These are phyloP conservation scores for Tulasnella sp. DNA, from an alignment of 768 basidiomycete species.

Conservation along the genomic window DNA sequence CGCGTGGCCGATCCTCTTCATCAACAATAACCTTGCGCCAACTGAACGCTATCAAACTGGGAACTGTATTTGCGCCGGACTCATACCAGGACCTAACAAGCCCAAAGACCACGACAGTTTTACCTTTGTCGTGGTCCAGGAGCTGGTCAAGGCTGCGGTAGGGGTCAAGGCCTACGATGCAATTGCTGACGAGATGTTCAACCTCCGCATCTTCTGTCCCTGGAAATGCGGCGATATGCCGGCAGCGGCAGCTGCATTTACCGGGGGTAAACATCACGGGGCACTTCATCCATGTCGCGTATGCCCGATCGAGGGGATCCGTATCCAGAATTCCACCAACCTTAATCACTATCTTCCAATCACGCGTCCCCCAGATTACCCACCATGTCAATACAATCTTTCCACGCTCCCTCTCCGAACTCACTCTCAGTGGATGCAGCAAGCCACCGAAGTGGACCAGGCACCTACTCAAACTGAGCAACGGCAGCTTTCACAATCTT, in stretches of 20 bases:
- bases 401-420: not conserved
- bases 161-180: conserved; percentile 41
- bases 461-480: conserved; percentile 29
- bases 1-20: conserved; percentile 44
- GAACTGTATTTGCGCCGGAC: conserved; percentile 43
- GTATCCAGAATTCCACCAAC: not conserved
- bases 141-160: conserved; percentile 39
- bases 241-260: conserved; percentile 38
- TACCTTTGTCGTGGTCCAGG: conserved; percentile 40
- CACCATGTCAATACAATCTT: not conserved
- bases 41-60: conserved; percentile 39
- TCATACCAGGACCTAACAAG: conserved; percentile 49
- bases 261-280: conserved; percentile 46
- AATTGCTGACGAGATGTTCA: conserved; percentile 34
- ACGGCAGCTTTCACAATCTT: conserved; percentile 33
- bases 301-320: conserved; percentile 41
- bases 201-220: conserved; percentile 38
- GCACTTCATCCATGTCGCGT: conserved; percentile 41
- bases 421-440: not conserved
- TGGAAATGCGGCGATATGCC: conserved; percentile 40
- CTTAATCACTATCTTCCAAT: conserved; percentile 36
- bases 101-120: conserved; percentile 45
- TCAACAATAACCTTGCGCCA: conserved; percentile 47
- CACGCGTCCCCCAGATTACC: conserved; percentile 14
- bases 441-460: not conserved